A percentile compares a stretch with the other conserved stretches of the same genome.
phyloP scores from a whole-genome alignment of 352 stramenopile species.

The Thalassiosira sp. region DNA sequence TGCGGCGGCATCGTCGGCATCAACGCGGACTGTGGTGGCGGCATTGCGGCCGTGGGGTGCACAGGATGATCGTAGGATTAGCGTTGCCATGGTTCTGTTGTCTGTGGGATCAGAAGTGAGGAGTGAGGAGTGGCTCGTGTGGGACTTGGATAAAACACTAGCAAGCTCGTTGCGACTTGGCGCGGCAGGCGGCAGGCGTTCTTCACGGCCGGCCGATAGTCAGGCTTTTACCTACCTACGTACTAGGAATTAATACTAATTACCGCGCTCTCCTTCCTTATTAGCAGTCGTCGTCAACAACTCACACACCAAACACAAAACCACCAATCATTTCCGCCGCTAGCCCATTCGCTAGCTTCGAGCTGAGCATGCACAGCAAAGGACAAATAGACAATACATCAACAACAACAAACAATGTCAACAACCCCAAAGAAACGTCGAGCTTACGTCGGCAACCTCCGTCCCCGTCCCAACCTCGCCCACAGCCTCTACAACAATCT shows the following conservation, averaged over 20 bases:
- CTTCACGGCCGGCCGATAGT: too few species aligned
- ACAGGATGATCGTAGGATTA: conserved; percentile 41
- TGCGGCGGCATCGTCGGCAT: neutral
- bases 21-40: neutral
- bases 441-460: conserved; percentile 50
- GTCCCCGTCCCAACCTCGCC: conserved; percentile 24
- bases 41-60: neutral
- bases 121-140: too few species aligned
- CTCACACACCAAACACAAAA: too few species aligned
- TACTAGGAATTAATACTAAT: too few species aligned
- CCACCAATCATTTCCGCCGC: too few species aligned
- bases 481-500: conserved; percentile 22
- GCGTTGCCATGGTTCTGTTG: conserved; percentile 23
- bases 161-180: neutral
- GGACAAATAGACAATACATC: neutral
- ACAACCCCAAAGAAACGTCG: conserved; percentile 21
- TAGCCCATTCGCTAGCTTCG: too few species aligned
- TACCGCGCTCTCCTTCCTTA: too few species aligned
- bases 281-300: too few species aligned
- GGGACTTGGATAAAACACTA: too few species aligned
- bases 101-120: neutral
- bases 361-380: neutral
- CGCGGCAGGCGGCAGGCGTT: neutral
- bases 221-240: too few species aligned
- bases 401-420: conserved; percentile 1